Base-by-base conservation (phyloP, 176 grass and related monocot species). In the Secale cereale region DNA sequence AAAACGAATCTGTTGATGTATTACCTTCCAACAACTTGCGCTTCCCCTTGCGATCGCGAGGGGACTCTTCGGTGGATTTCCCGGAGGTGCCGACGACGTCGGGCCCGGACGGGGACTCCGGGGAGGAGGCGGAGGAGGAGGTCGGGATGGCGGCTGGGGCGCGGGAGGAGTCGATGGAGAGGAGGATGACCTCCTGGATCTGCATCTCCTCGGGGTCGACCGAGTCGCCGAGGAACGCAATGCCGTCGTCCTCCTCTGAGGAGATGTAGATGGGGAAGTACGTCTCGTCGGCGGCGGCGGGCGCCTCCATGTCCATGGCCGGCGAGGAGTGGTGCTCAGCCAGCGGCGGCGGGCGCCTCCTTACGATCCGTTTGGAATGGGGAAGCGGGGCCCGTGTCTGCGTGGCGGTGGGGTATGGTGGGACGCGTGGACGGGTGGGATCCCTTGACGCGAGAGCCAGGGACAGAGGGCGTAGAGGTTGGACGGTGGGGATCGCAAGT, bases 101-200 rank as follows among this genome's bases (percentile, higher is more conserved):
- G 25, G 29, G 16, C 25, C 48, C 46, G 6, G 67, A 81, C 5
- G 81, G 66, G 19, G 61, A 31, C 2, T 27, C 70, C 40, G 70
- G 26, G 0, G 64, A 76, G 22, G 79, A 2, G 10, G 13, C 27
- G 4, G 67, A 35, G 59, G 71, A 70, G 7, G 36, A 19, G 80
- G 30, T 31, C 52, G 37, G 35, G 5, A 4, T 13, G 72, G 23
- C 23, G 46, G 36, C 10, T 54, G 77, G 23, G 17, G 77, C 48
- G 69, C 81, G 52, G n/a, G 59, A 76, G 71, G 46, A 29, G 16
- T 79, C 63, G 26, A 91, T 45, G 63, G 89, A 91, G 56, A 72
- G 86, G 70, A 91, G 52, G 59, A 88, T 81, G 54, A 28, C 81
- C 78, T 85, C 61, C 72, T 91, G 89, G 64, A 91, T 84, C 72